Percentiles rank a stretch among this genome's conserved stretches.
These are phyloP conservation scores for Epichloe aotearoae DNA, from an alignment of 2,329 filamentous ascomycete genomes.

Conservation along the genomic window DNA sequence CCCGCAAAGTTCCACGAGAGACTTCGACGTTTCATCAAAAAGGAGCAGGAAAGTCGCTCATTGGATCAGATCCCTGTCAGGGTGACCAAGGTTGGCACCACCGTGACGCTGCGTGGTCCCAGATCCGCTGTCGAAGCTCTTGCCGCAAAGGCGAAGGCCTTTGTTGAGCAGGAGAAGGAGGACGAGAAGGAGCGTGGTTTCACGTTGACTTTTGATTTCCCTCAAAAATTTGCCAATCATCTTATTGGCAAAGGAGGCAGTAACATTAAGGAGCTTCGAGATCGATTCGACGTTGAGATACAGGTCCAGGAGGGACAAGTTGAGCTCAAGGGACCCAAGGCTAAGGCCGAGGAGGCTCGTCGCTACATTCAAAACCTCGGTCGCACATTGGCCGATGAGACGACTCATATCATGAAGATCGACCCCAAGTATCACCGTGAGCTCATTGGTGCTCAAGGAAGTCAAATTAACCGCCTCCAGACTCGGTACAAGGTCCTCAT, in stretches of 20 bases:
- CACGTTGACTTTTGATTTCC: slow-evolving; percentile 78
- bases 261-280: slow-evolving; percentile 51
- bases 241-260: slow-evolving; percentile 56
- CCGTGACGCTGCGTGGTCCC: slow-evolving; percentile 66
- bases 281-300: slow-evolving; percentile 59
- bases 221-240: slow-evolving; percentile 86
- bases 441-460: slow-evolving; percentile 78
- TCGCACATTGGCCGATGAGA: slow-evolving; percentile 81
- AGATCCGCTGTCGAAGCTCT: slow-evolving; percentile 58
- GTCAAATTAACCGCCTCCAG: slow-evolving; percentile 83
- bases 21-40: slow-evolving; percentile 49
- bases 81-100: slow-evolving; percentile 44
- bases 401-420: slow-evolving; percentile 75
- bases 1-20: slow-evolving; percentile 51
- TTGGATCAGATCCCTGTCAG: slow-evolving; percentile 46
- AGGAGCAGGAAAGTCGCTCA: slow-evolving; percentile 45
- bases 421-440: slow-evolving; percentile 90
- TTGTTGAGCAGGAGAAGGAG: slow-evolving; percentile 76
- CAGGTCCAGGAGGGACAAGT: slow-evolving; percentile 91
- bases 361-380: slow-evolving; percentile 66
- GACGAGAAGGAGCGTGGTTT: slow-evolving; percentile 92
- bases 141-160: slow-evolving; percentile 58
- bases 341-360: slow-evolving; percentile 81
- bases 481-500: slow-evolving; percentile 88
- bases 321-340: slow-evolving; percentile 88